A percentile compares a stretch with the other conserved stretches of the same genome.
These are phyloP conservation scores for Penicillium concentricum DNA, from an alignment of 2,329 filamentous ascomycete genomes.

Conservation along the genomic window DNA sequence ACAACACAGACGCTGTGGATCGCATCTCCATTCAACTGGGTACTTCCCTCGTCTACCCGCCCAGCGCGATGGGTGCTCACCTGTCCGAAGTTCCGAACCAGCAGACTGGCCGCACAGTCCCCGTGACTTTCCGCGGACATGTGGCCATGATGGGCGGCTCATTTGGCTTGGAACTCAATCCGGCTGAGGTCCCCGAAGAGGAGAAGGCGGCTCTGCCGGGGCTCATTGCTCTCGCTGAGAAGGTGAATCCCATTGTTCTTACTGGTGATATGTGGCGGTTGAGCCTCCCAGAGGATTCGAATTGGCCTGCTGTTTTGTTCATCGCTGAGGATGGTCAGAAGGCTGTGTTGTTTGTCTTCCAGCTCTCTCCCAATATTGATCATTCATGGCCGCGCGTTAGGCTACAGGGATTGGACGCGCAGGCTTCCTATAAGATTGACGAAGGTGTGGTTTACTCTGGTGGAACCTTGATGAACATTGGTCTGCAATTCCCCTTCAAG, in stretches of 20 bases:
- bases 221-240: conserved; percentile 55
- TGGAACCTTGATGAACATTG: conserved; percentile 62
- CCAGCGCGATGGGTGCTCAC: conserved; percentile 65
- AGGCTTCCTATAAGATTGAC: conserved; percentile 54
- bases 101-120: conserved; percentile 55
- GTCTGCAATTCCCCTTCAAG: conserved; percentile 54
- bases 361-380: conserved; percentile 54
- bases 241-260: conserved; percentile 60
- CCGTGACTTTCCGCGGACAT: conserved; percentile 61
- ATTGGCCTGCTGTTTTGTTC: conserved; percentile 63
- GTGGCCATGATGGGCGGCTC: conserved; percentile 69
- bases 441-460: conserved; percentile 56
- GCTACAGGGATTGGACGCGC: conserved; percentile 57
- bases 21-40: conserved; percentile 64
- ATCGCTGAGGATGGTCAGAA: conserved; percentile 51
- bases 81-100: conserved; percentile 62
- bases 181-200: conserved; percentile 49
- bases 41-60: conserved; percentile 62
- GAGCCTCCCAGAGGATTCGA: conserved; percentile 56
- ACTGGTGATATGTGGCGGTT: conserved; percentile 61
- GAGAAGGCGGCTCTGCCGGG: conserved; percentile 56
- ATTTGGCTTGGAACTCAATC: conserved; percentile 65
- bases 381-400: conserved; percentile 55
- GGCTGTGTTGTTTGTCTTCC: conserved; percentile 61
- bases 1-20: conserved; percentile 63